Evolutionary conservation across 345 rosid species (phyloP).

Genomic region (Citrus mangshanensis): DNA sequence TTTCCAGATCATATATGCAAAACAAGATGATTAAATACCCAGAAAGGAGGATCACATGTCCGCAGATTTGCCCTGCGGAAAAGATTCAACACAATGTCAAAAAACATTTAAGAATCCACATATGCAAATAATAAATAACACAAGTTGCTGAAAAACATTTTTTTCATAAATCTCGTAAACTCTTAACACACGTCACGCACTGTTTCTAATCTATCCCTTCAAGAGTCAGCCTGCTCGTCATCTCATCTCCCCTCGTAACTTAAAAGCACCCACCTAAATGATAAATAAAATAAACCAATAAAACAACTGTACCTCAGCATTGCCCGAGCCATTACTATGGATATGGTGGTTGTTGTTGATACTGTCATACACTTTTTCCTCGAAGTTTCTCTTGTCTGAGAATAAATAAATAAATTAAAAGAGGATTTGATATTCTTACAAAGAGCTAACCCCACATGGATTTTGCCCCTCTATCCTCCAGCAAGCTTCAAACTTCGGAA

Average conservation of each 20-base stretch:
- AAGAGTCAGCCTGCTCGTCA: not conserved
- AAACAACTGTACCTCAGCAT: not conserved
- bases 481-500: constrained; percentile 11
- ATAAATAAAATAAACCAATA: not conserved
- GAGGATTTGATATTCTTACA: constrained; percentile 18
- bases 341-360: constrained; percentile 31
- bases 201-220: not conserved
- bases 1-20: too few species aligned
- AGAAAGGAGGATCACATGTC: not conserved
- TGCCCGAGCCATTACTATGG: constrained; percentile 26
- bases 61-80: not conserved
- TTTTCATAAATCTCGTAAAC: not conserved
- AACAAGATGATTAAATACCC: not conserved
- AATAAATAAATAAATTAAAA: not conserved
- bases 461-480: constrained; percentile 34
- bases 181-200: not conserved
- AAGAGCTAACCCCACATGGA: constrained; percentile 29
- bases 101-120: not conserved
- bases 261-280: too few species aligned
- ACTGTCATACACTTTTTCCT: constrained; percentile 15
- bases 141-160: not conserved
- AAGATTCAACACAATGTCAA: not conserved
- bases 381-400: constrained; percentile 32
- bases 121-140: not conserved
- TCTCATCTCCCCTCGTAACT: too few species aligned